Evolutionary conservation across 257 asterid species (phyloP).

Genomic region (Marsdenia floribunda): DNA sequence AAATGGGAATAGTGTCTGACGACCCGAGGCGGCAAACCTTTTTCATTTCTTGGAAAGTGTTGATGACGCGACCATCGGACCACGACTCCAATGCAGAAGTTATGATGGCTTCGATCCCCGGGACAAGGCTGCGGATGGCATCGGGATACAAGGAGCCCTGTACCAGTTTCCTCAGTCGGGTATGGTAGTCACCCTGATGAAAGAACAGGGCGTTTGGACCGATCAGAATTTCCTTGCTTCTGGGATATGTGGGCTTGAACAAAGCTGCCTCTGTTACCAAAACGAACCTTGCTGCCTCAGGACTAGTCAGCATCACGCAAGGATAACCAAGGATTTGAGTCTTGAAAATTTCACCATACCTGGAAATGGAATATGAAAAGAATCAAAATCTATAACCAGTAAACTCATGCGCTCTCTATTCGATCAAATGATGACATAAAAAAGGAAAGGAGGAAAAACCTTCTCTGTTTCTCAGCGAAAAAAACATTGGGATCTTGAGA

Average conservation of each 20-base stretch:
- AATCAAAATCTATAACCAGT: neutral
- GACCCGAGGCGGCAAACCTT: constrained; percentile 30
- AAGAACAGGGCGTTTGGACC: constrained; percentile 82
- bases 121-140: constrained; percentile 42
- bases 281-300: constrained; percentile 85
- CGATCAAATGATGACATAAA: too few relatives aligned
- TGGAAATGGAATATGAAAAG: constrained; percentile 9
- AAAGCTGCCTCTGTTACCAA: constrained; percentile 52
- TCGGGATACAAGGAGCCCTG: constrained; percentile 51
- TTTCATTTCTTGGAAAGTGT: constrained; percentile 63
- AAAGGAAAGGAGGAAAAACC: constrained; percentile 28
- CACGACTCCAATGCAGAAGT: constrained; percentile 51
- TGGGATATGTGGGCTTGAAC: constrained; percentile 91
- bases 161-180: constrained; percentile 63
- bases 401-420: too few relatives aligned
- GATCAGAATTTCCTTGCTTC: constrained; percentile 63
- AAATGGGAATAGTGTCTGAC: too few relatives aligned
- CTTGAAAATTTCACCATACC: constrained; percentile 89
- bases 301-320: constrained; percentile 82
- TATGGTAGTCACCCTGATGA: constrained; percentile 73
- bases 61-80: constrained; percentile 40
- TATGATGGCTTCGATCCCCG: constrained; percentile 36
- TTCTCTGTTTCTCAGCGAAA: constrained; percentile 42
- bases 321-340: constrained; percentile 73
- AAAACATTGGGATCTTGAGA: constrained; percentile 69